Base-by-base conservation (phyloP, 345 rosid genomes). In the Trapa bicornis region DNA sequence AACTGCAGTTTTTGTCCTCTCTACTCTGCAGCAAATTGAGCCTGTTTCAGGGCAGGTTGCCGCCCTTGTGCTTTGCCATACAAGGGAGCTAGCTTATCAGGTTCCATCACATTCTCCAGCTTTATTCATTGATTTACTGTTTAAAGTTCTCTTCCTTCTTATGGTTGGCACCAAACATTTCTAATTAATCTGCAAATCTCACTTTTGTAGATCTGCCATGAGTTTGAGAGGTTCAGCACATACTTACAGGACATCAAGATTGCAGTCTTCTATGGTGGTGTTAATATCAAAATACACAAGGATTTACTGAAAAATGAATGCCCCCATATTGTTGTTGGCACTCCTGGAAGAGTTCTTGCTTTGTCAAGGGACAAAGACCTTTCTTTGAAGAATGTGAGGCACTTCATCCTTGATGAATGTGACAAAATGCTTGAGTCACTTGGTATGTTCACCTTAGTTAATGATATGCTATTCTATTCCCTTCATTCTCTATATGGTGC, bases 391-490 rank as follows among this genome's bases (percentile, higher is more conserved):
- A 95, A 95, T 75, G 99, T 89, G 76, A 89, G 99, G 84, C 99
- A 95, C 82, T 95, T 95, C 75, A 95, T 95, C 73, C 96, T 95
- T 67, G 97, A 91, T 62, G 99, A 95, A 80, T 95, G 99, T 77
- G 99, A 95, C 73, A 95, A 95, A 77, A 95, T 95, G 99, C 99
- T 95, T 5, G 96, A 91, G 73, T 95, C 99, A 47, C 99, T 95
- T 66, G 96, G 99, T 95, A 81, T 65, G 60, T 33, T 58, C 37
- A 32, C 38, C 13, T 33, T 32, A 1, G 32, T 58, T 32, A 22
- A 22, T 22, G 63, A 9, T 58, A 15, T 13, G 10, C 15, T 6
- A n/a, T 32, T 6, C 14, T 58, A 13, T 35, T 58, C 63, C 38
- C 37, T 16, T 29, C 8, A 2, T 57, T 6, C 22, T 57, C 53